Conservation (phyloP, 225 moss, liverwort and hornwort genomes). For the Bryoerythrophyllum caledonicum region DNA sequence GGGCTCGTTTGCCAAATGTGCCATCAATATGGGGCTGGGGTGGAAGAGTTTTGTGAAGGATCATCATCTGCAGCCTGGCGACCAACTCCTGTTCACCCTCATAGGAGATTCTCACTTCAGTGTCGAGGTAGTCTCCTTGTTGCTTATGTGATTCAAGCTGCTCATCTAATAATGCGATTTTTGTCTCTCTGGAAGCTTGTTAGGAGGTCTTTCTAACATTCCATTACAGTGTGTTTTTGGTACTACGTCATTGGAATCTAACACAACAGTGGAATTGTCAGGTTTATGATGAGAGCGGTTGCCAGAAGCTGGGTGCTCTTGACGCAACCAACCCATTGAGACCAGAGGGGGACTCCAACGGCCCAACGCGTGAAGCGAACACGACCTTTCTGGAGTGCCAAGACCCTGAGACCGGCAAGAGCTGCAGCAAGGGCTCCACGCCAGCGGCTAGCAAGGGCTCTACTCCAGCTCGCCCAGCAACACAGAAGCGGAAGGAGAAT, state of each 20-base stretch:
- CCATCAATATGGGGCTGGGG: constrained; percentile 32
- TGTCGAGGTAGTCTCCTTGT: constrained; percentile 35
- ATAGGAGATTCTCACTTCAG: constrained; percentile 29
- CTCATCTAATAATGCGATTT: background rate
- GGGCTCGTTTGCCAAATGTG: constrained; percentile 27
- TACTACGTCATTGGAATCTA: background rate
- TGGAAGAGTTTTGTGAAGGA: constrained; percentile 52
- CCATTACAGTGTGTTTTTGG: background rate
- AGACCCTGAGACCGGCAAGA: constrained; percentile 26
- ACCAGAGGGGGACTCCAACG: constrained; percentile 13
- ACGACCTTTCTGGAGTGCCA: constrained; percentile 15
- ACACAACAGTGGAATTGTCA: constrained; percentile 11
- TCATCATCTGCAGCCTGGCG: constrained; percentile 51
- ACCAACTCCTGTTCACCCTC: constrained; percentile 49
- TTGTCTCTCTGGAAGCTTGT: background rate
- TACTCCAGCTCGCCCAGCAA: constrained; percentile 21
- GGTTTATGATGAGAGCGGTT: constrained; percentile 58
- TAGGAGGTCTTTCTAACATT: background rate
- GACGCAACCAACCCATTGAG: constrained; percentile 41
- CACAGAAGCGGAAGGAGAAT: constrained; percentile 28
- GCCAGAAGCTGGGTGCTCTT: constrained; percentile 49
- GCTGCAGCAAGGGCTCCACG: constrained; percentile 30
- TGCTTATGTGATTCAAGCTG: background rate
- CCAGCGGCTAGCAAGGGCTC: constrained; percentile 21
- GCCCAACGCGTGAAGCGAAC: constrained; percentile 9